These are phyloP conservation scores for Tolypocladium tropicale DNA, from an alignment of 2,329 filamentous ascomycete species.

Conservation along the genomic window DNA sequence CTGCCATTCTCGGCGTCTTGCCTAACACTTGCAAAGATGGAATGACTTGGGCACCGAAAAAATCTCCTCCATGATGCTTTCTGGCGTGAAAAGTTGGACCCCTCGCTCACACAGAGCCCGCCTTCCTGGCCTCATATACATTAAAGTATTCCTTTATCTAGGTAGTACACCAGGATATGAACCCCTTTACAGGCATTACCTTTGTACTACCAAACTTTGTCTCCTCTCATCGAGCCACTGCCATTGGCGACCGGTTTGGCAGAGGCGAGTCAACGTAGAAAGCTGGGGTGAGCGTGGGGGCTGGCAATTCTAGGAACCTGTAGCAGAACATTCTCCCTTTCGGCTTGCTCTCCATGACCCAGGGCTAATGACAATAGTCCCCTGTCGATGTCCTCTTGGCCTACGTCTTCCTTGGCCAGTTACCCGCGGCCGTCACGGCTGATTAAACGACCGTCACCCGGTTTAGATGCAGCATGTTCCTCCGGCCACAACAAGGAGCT, in stretches of 20 bases:
- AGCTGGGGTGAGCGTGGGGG: no score
- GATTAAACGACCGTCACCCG: no score
- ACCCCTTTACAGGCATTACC: neutral
- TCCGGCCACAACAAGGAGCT: no score
- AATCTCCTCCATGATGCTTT: no score
- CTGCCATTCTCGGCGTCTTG: neutral
- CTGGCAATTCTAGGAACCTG: neutral
- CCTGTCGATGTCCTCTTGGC: neutral
- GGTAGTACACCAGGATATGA: neutral
- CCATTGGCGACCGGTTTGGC: no score
- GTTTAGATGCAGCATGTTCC: no score
- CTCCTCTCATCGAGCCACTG: neutral
- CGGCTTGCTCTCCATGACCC: neutral
- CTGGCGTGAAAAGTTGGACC: neutral
- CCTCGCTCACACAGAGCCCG: neutral
- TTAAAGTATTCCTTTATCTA: neutral
- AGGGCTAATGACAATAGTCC: neutral
- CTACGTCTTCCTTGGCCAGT: neutral
- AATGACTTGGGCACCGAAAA: no score
- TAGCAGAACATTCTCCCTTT: neutral
- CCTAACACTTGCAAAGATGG: neutral
- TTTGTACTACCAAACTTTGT: neutral
- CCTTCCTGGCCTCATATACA: neutral
- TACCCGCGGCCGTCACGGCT: neutral
- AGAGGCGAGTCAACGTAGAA: no score